A percentile compares a stretch with the other conserved stretches of the same genome.
These are phyloP conservation scores for Apiospora saccharicola DNA, from an alignment of 2,329 filamentous ascomycete species.

Conservation along the genomic window DNA sequence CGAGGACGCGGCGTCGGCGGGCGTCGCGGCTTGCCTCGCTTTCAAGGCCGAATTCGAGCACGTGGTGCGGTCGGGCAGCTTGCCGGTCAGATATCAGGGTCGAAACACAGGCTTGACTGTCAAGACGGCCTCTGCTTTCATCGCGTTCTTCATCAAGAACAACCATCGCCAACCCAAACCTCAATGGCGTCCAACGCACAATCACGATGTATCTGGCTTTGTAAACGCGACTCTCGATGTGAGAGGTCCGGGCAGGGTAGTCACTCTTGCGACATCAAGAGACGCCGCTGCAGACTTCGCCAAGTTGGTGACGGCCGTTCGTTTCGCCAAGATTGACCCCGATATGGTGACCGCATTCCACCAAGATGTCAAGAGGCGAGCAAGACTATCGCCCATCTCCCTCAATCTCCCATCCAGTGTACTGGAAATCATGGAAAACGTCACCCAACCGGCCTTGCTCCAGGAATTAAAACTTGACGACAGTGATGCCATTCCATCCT, in stretches of 20 bases:
- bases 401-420: background rate
- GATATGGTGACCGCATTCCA: background rate
- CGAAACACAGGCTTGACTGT: background rate
- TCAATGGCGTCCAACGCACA: background rate
- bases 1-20: background rate
- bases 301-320: background rate
- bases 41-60: background rate
- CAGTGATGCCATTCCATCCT: too few relatives aligned
- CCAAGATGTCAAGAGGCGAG: too few relatives aligned
- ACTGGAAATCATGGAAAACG: background rate
- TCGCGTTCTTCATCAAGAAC: background rate
- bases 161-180: background rate
- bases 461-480: background rate
- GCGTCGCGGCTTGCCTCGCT: background rate
- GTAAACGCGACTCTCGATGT: background rate
- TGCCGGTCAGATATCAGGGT: background rate
- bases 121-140: constrained; percentile 1
- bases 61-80: background rate
- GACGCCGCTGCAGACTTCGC: background rate
- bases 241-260: background rate
- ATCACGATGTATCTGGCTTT: background rate
- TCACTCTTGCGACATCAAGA: background rate
- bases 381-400: background rate
- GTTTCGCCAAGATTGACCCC: background rate
- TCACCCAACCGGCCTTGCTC: background rate